Base-by-base conservation (phyloP, 441 rosid species). In the Jatropha multifida region DNA sequence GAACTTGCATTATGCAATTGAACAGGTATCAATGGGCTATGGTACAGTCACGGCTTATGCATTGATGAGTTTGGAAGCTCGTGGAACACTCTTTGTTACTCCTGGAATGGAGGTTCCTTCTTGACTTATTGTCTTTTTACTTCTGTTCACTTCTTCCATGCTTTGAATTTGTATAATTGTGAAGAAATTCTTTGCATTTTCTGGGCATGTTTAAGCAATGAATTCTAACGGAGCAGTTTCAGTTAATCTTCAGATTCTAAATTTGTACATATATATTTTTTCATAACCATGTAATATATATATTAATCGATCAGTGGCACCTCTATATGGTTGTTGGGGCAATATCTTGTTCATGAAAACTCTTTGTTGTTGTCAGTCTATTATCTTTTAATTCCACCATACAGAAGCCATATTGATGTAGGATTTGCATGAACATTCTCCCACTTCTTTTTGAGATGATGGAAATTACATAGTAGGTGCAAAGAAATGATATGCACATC, bases 21-120 rank as follows among this genome's bases (percentile, higher is more conserved):
- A 81, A 79, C 88, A 95, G 99, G 90, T 95, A 61, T 93, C 98
- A 27, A 93, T 95, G 98, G 99, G 96, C 68, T 89, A 71, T 81
- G 99, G 99, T 60, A 76, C 93, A 12, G 85, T 86, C 80, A 93
- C 96, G 76, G 88, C 95, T 65, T 90, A 95, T 78, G 93, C 99
- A 32, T 81, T 95, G 74, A 87, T 90, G 94, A 85, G 93, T 86
- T 86, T 95, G 77, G 99, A 95, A 88, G 84, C 99, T 80, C 97
- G 98, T 76, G 98, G 98, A 79, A 90, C 81, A 68, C 96, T 95
- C 69, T 90, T 95, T 76, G 96, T 87, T 74, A 46, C 80, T 80
- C 95, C 95, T 5, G 99, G 98, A 68, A 86, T 88, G 84, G 99
- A 95, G 89, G 99, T 95, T 77, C 62, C 65, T 84, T 37, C 63